phyloP scores from a whole-genome alignment of 2,329 filamentous ascomycete species.

The Botrytis pseudocinerea region DNA sequence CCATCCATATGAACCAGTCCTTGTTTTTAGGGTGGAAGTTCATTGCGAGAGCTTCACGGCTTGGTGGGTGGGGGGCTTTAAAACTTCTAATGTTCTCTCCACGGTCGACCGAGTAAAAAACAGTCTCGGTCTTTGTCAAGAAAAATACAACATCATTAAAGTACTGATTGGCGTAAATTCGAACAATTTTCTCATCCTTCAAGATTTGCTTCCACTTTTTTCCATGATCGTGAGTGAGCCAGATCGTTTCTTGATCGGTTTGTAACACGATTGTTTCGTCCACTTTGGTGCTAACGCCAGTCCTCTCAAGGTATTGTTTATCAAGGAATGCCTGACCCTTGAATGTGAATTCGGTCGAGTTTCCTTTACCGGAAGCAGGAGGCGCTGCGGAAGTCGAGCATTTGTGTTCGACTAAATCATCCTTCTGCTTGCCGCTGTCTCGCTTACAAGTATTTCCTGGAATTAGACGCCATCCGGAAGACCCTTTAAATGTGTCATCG shows the following conservation, averaged over 20 bases:
- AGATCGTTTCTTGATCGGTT: conserved; percentile 51
- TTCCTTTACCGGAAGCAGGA: conserved; percentile 67
- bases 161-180: conserved; percentile 75
- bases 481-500: conserved; percentile 72
- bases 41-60: conserved; percentile 49
- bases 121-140: conserved; percentile 64
- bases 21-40: conserved; percentile 82
- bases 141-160: conserved; percentile 87
- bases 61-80: conserved; percentile 60
- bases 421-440: conserved; percentile 62
- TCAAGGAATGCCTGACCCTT: conserved; percentile 54
- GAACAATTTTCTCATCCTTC: conserved; percentile 65
- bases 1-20: conserved; percentile 92
- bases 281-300: conserved; percentile 58
- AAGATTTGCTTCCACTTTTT: conserved; percentile 78
- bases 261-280: conserved; percentile 72
- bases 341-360: conserved; percentile 61
- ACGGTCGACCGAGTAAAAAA: conserved; percentile 81
- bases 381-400: conserved; percentile 63
- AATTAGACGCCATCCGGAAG: conserved; percentile 89
- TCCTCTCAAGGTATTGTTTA: conserved; percentile 77
- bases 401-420: conserved; percentile 70
- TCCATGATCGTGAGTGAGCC: conserved; percentile 80
- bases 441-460: conserved; percentile 75
- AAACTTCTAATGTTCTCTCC: conserved; percentile 74